Evolutionary conservation across 495 filamentous ascomycete species (phyloP), one percentile per base, ranked within the genome.

Genomic region (Penicillium chermesinum): DNA sequence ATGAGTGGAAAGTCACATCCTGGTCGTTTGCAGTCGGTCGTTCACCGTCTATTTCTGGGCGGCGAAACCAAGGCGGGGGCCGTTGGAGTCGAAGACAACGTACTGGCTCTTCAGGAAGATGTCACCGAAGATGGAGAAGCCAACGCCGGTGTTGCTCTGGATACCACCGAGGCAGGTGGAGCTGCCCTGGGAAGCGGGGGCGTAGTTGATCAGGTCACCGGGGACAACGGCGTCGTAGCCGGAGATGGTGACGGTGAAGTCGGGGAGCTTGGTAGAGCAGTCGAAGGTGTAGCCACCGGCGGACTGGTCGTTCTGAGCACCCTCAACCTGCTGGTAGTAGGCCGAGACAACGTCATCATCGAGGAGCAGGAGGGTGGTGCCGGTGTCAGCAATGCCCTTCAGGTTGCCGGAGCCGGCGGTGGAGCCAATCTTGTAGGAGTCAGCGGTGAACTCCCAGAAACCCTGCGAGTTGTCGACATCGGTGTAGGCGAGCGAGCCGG

Each of bases 21-120:
- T 30, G 25, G 10, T 30, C 25, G 25, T 30, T 4, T 30, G 25
- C 5, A 30, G 25, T 30, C 25, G 25, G n/a, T 43, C 34, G 20
- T 53, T 44, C 32, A 17, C 35, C 15, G 10, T 30, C 25, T 30
- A 30, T 30, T 30, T 30, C 63, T 72, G 69, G 16, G 65, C 46
- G 7, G 84, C 85, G 64, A 87, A 83, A 7, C 84, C 86, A 38
- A 88, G 61, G 42, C 71, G 61, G 17, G 78, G 78, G 6, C 63
- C 71, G 22, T 67, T 67, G 25, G 73, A 70, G 46, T 90, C 80
- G 54, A 90, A 90, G 3, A 93, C 81, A 15, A 84, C 86, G 58
- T 85, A 89, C 53, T 87, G 82, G 49, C 78, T 77, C 75, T 91
- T 90, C 50, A 93, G 76, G 57, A 87, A 87, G 38, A 89, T 75